Conservation (phyloP, 306 rosid genomes). For the Vicia sativa region DNA sequence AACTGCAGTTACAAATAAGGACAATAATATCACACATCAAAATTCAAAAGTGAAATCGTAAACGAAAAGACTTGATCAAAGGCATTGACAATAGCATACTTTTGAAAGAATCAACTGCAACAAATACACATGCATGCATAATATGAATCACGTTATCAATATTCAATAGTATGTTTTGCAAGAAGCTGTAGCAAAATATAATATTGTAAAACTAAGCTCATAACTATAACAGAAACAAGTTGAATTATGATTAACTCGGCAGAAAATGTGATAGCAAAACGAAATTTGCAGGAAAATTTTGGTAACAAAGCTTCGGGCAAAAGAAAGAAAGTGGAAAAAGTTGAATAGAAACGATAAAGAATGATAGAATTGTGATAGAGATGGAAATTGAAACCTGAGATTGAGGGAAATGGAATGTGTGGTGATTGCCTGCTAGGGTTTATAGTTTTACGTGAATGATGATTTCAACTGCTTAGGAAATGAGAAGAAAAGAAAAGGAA, state of each 20-base stretch:
- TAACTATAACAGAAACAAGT: neutral
- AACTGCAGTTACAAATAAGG: constrained; percentile 25
- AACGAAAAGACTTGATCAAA: constrained; percentile 2
- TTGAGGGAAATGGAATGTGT: neutral
- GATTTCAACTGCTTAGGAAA: neutral
- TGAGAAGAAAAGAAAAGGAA: too few relatives aligned
- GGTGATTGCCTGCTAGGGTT: constrained; percentile 15
- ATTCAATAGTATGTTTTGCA: neutral
- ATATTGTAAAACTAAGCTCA: constrained; percentile 1
- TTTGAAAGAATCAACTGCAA: constrained; percentile 1
- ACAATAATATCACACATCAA: neutral
- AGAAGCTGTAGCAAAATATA: neutral
- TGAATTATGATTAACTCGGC: constrained; percentile 13
- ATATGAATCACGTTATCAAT: neutral
- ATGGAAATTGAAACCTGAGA: constrained; percentile 9
- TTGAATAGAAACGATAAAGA: neutral
- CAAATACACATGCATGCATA: neutral
- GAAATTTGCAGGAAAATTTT: constrained; percentile 1
- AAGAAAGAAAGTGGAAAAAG: too few relatives aligned
- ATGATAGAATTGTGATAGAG: neutral
- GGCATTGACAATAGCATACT: neutral
- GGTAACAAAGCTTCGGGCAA: neutral
- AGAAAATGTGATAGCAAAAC: constrained; percentile 1
- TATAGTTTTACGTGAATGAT: neutral
- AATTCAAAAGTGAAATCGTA: neutral